Conservation (phyloP, 306 rosid genomes). For the Notholithocarpus densiflorus region DNA sequence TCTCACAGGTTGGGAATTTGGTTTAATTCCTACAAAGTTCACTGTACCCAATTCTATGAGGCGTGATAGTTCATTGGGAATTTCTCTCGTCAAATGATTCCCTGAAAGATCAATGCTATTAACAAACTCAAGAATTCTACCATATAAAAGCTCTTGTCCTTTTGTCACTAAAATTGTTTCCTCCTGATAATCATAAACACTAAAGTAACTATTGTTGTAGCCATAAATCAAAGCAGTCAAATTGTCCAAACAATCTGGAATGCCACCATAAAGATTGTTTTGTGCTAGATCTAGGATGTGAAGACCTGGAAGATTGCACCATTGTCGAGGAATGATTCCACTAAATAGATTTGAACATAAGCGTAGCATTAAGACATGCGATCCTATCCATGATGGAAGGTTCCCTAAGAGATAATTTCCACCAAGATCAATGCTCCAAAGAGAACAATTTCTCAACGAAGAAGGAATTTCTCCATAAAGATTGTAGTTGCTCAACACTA, state of each 20-base stretch:
- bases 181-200: fast-evolving
- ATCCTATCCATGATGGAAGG: constrained; percentile 11
- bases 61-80: not conserved
- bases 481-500: not conserved
- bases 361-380: not conserved
- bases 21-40: no score
- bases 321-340: not conserved
- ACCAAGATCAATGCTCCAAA: constrained; percentile 14
- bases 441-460: not conserved
- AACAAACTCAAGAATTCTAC: not conserved
- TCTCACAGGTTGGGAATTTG: no score
- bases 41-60: not conserved
- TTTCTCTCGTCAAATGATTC: constrained; percentile 4
- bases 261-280: no score
- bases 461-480: constrained; percentile 16
- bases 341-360: constrained; percentile 9
- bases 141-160: not conserved
- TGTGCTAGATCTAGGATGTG: no score
- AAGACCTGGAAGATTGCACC: no score
- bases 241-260: not conserved
- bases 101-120: not conserved
- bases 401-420: not conserved
- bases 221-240: not conserved
- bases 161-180: no score
- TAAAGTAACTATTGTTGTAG: fast-evolving